Percentiles rank a stretch among this genome's conserved stretches.
phyloP scores from a whole-genome alignment of 148 eudicot species.

The Vaccinium darrowii region DNA sequence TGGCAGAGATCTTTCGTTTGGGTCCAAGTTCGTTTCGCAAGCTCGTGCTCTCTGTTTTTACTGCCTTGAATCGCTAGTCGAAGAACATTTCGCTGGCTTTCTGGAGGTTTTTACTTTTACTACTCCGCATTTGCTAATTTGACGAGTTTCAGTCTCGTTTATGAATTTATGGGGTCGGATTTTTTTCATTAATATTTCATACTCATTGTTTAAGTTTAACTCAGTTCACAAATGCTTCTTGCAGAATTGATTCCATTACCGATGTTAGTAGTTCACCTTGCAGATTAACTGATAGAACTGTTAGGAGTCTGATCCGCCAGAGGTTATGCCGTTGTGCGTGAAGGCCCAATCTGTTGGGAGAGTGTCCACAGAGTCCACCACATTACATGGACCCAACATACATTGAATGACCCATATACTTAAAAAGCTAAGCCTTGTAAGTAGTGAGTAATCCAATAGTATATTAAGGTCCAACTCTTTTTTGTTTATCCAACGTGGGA shows the following conservation, averaged over 20 bases:
- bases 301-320: too few species aligned
- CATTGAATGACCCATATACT: too few species aligned
- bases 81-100: slow-evolving; percentile 64
- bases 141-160: too few species aligned
- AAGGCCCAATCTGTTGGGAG: too few species aligned
- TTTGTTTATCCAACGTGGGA: too few species aligned
- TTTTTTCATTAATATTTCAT: background rate
- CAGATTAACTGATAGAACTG: background rate
- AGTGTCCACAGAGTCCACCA: too few species aligned
- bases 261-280: background rate
- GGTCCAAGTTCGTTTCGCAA: slow-evolving; percentile 34
- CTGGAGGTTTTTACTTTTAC: slow-evolving; percentile 44
- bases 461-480: too few species aligned
- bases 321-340: too few species aligned
- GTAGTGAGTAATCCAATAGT: too few species aligned
- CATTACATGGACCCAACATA: too few species aligned
- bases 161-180: too few species aligned
- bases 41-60: slow-evolving; percentile 50
- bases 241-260: background rate
- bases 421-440: too few species aligned
- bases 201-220: background rate
- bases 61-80: slow-evolving; percentile 49
- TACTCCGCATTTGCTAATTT: background rate
- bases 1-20: slow-evolving; percentile 40
- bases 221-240: background rate